phyloP scores from a whole-genome alignment of 768 basidiomycete species.

The Coprinellus aureogranulatus region DNA sequence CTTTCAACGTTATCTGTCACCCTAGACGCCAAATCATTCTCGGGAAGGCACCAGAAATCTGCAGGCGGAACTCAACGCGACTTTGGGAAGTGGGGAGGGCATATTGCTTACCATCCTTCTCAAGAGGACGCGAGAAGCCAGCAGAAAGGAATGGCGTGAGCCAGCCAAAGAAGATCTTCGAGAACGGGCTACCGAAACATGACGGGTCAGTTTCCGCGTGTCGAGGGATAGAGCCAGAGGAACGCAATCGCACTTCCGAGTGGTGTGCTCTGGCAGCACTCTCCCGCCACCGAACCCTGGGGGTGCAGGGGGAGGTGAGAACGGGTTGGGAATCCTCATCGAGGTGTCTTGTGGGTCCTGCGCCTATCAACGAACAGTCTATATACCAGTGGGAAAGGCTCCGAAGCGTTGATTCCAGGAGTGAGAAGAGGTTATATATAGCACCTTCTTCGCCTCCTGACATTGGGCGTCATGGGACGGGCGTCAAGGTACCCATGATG shows the following conservation, averaged over 20 bases:
- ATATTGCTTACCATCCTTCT: conserved; percentile 41
- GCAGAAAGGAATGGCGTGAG: conserved; percentile 44
- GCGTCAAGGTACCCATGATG: too few species aligned
- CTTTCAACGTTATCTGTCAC: conserved; percentile 38
- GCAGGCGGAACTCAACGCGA: too few species aligned
- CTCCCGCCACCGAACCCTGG: conserved; percentile 47
- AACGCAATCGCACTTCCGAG: conserved; percentile 6
- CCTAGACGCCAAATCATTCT: conserved; percentile 26
- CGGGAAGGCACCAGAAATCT: conserved; percentile 51
- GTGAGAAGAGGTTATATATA: too few species aligned
- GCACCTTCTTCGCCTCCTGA: too few species aligned
- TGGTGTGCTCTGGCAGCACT: conserved; percentile 38
- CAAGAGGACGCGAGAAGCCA: conserved; percentile 47
- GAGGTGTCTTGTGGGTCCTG: neutral
- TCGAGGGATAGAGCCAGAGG: too few species aligned
- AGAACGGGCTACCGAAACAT: conserved; percentile 25
- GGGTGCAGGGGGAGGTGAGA: conserved; percentile 44
- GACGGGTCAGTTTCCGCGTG: too few species aligned
- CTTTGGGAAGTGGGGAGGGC: too few species aligned
- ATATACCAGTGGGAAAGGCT: too few species aligned
- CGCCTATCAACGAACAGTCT: too few species aligned
- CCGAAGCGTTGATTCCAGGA: too few species aligned
- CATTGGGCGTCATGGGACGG: too few species aligned
- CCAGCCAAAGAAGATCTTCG: conserved; percentile 45
- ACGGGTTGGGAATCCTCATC: conserved; percentile 33